Conservation (phyloP, 495 filamentous ascomycete species). For the Penicillium egyptiacum region DNA sequence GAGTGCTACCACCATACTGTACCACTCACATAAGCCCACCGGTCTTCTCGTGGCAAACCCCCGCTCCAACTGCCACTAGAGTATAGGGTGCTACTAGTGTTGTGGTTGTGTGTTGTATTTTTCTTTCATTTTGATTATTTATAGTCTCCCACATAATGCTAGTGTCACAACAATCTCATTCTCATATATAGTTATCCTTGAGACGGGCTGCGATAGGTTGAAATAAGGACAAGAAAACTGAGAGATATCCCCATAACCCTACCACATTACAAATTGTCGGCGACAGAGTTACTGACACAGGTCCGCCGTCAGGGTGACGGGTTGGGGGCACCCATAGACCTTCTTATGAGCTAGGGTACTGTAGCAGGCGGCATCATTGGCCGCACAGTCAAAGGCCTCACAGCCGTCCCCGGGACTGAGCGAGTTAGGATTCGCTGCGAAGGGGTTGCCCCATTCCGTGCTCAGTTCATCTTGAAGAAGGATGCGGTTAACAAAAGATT, state of each 20-base stretch:
- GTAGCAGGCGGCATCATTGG: constrained; percentile 31
- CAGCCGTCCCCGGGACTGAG: constrained; percentile 32
- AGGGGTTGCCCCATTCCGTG: constrained; percentile 34
- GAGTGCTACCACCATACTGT: too few relatives aligned
- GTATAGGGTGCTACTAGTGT: too few relatives aligned
- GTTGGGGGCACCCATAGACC: constrained; percentile 33
- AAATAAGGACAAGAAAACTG: constrained; percentile 15
- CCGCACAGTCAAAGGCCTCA: constrained; percentile 31
- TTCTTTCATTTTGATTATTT: too few relatives aligned
- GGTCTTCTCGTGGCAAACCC: too few relatives aligned
- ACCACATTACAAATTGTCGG: constrained; percentile 9
- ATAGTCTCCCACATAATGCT: background rate
- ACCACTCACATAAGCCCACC: too few relatives aligned
- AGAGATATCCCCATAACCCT: constrained; percentile 9
- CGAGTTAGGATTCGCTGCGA: constrained; percentile 29
- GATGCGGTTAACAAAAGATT: constrained; percentile 13
- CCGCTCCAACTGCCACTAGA: too few relatives aligned
- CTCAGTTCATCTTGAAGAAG: constrained; percentile 29
- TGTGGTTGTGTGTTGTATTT: too few relatives aligned
- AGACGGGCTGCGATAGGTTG: constrained; percentile 11
- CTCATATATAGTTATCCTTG: constrained; percentile 5
- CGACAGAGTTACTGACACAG: constrained; percentile 23
- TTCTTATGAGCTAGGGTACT: constrained; percentile 32
- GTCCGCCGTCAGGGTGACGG: constrained; percentile 26
- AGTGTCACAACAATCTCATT: constrained; percentile 11